Evolutionary conservation across 192 early-diverging fungal species (phyloP), one percentile per base, ranked within the genome.

Genomic region (Entophlyctis luteolus): DNA sequence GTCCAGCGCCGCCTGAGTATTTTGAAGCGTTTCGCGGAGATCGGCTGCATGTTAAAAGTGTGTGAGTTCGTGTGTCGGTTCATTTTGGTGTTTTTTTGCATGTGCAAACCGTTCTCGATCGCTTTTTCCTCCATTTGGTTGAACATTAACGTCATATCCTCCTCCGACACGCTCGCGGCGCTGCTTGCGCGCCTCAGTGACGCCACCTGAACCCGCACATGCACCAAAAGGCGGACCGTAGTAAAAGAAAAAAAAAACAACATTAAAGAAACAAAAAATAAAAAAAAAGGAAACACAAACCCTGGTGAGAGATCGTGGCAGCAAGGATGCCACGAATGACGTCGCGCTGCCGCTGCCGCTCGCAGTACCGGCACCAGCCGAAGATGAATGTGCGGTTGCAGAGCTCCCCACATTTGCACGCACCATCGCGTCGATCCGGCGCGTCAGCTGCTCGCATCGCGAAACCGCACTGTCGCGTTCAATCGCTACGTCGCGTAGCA

Each of bases 101-200:
- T 12, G 42, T 12, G n/a, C 42, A 10, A 10, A 54, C 52, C 58
- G 20, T 65, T 65, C 49, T 65, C 50, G 29, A 49, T 53, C 6
- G 47, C 48, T n/a, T 65, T 49, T 31, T 22, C 23, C 31, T 53
- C 62, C 62, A 65, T 53, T 38, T 54, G 62, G 5, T 31, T 18
- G 54, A 65, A 65, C 8, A 53, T 18, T 4, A 53, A 14, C 4
- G 49, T 49, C 48, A 65, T 20, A 33, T 53, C 48, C 16, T 62
- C 59, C 29, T 38, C n/a, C n/a, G n/a, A n/a, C n/a, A n/a, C n/a
- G n/a, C 28, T 27, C 18, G 20, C 28, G 53, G 2, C 16, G 53
- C 18, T 55, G 16, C 16, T 28, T 18, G 16, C 28, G 16, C 23
- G 53, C 31, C 16, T 18, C 53, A 23, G 22, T 47, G 45, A 16